These are phyloP conservation scores for Nakaseomyces nivariensis DNA, from an alignment of 1,139 yeast species.

Conservation along the genomic window DNA sequence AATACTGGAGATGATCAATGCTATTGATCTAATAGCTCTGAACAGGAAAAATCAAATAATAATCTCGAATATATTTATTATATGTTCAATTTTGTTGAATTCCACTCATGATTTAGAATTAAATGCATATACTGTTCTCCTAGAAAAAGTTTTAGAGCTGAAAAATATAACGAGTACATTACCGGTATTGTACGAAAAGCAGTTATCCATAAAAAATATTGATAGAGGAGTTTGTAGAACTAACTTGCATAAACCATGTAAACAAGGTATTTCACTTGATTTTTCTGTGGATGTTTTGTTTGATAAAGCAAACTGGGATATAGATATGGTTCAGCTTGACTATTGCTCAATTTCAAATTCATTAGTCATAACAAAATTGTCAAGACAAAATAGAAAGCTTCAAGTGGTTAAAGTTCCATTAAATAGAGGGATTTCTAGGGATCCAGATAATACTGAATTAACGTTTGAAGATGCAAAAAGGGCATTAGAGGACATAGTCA, in stretches of 20 bases:
- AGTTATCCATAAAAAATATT: background rate
- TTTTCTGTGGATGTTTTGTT: background rate
- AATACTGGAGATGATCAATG: slow-evolving; percentile 12
- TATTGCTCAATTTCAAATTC: slow-evolving; percentile 50
- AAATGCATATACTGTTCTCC: slow-evolving; percentile 7
- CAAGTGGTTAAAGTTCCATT: slow-evolving; percentile 53
- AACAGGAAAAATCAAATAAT: background rate
- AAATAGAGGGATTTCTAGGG: slow-evolving; percentile 41
- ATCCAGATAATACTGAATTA: slow-evolving; percentile 34
- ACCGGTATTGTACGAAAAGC: slow-evolving; percentile 9
- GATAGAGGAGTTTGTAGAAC: too few relatives aligned
- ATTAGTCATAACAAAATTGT: slow-evolving; percentile 43
- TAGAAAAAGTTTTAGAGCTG: slow-evolving; percentile 7
- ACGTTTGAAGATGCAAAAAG: slow-evolving; percentile 40
- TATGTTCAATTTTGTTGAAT: background rate
- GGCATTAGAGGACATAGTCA: slow-evolving; percentile 44
- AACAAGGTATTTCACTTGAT: background rate
- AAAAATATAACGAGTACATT: slow-evolving; percentile 6
- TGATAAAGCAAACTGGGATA: background rate
- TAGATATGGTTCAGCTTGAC: slow-evolving; percentile 48
- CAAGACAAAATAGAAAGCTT: slow-evolving; percentile 30
- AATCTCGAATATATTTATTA: background rate
- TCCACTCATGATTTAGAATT: slow-evolving; percentile 5
- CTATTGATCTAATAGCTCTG: slow-evolving; percentile 6
- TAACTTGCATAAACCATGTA: too few relatives aligned